Evolutionary conservation across 2,329 filamentous ascomycete species (phyloP).

Genomic region (Talaromyces sp.): DNA sequence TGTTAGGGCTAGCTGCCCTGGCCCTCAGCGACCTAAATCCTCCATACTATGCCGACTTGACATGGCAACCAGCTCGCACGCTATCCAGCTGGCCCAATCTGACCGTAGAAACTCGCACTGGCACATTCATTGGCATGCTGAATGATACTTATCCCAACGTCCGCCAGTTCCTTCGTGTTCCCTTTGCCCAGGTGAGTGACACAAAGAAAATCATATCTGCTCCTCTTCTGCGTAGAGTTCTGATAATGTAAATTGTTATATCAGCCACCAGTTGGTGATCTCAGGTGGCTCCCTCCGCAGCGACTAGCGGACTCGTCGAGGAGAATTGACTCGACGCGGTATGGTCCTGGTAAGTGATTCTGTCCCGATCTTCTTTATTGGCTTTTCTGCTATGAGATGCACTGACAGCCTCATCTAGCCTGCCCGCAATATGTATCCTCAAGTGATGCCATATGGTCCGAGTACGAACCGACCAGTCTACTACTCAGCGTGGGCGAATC

Average conservation of each 20-base stretch:
- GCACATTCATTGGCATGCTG: slow-evolving; percentile 26
- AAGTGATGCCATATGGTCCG: slow-evolving; percentile 18
- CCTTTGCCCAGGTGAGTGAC: slow-evolving; percentile 26
- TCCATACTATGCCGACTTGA: slow-evolving; percentile 16
- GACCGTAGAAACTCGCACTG: slow-evolving; percentile 13
- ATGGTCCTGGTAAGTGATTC: background rate
- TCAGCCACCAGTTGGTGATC: slow-evolving; percentile 22
- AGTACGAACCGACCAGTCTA: slow-evolving; percentile 17
- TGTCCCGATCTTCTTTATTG: too few relatives aligned
- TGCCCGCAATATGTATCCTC: slow-evolving; percentile 26
- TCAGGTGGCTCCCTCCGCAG: slow-evolving; percentile 28
- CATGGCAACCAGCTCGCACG: slow-evolving; percentile 13
- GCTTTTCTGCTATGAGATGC: too few relatives aligned
- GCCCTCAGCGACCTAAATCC: background rate
- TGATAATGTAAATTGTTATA: background rate
- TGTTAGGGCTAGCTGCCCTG: background rate
- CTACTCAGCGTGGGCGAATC: background rate
- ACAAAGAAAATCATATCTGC: background rate
- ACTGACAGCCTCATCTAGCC: slow-evolving; percentile 8
- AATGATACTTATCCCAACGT: slow-evolving; percentile 30
- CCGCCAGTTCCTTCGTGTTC: slow-evolving; percentile 34
- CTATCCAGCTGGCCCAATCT: slow-evolving; percentile 16
- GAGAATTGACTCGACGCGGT: slow-evolving; percentile 19
- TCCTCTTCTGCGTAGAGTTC: background rate
- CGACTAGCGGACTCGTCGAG: slow-evolving; percentile 10